phyloP scores from a whole-genome alignment of 805 yeast genomes.

The Metschnikowia drakensbergensis region DNA sequence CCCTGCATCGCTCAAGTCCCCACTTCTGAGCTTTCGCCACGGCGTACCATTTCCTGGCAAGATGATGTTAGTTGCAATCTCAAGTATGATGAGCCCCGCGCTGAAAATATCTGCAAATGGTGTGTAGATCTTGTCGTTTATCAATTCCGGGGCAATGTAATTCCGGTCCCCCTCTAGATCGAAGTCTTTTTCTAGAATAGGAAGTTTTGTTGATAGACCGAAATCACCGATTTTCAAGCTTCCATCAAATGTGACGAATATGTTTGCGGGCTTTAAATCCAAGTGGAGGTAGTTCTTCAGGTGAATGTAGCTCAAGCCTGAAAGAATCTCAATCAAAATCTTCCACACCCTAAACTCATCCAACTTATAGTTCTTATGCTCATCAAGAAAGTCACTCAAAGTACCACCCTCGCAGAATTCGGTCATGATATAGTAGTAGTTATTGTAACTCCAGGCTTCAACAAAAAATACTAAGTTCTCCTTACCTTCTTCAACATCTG shows the following conservation, averaged over 20 bases:
- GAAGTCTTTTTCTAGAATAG: slow-evolving; percentile 58
- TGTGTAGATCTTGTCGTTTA: slow-evolving; percentile 75
- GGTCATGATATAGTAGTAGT: slow-evolving; percentile 83
- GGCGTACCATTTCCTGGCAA: slow-evolving; percentile 94
- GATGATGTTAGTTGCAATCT: slow-evolving; percentile 91
- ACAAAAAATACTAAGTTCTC: slow-evolving; percentile 76
- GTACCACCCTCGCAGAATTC: slow-evolving; percentile 95
- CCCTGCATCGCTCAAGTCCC: slow-evolving; percentile 95
- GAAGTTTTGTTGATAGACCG: slow-evolving; percentile 85
- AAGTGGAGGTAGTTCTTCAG: slow-evolving; percentile 70
- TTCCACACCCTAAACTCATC: slow-evolving; percentile 99
- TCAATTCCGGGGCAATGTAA: slow-evolving; percentile 95
- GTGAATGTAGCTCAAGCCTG: slow-evolving; percentile 81
- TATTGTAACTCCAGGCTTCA: slow-evolving; percentile 80
- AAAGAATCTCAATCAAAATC: slow-evolving; percentile 75
- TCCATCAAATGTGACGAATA: slow-evolving; percentile 93
- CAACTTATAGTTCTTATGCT: slow-evolving; percentile 63
- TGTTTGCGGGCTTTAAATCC: slow-evolving; percentile 93
- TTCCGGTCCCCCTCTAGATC: slow-evolving; percentile 98
- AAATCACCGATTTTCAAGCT: slow-evolving; percentile 92
- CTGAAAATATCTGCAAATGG: slow-evolving; percentile 94
- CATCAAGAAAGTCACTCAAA: slow-evolving; percentile 71
- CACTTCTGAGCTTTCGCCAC: slow-evolving; percentile 94
- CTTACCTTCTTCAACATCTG: slow-evolving; percentile 55
- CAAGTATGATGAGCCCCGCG: slow-evolving; percentile 89